Percentiles rank a stretch among this genome's conserved stretches.
Conservation (phyloP, 2,329 filamentous ascomycete species). For the Sclerotinia minor region DNA sequence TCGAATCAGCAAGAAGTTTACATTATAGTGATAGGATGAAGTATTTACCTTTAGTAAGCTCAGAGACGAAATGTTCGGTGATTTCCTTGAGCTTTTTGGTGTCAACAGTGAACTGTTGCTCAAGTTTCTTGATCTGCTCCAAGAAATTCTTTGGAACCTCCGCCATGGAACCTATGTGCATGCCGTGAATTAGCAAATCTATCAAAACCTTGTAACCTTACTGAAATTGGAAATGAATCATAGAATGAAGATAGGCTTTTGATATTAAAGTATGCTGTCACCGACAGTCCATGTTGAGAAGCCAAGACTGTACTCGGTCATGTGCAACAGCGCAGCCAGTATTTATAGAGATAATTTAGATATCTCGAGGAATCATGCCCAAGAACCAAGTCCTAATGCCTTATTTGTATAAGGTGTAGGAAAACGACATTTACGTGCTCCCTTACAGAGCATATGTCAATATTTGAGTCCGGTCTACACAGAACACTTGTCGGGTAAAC, state of each 20-base stretch:
- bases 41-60: conserved; percentile 75
- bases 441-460: not conserved
- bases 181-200: conserved; percentile 29
- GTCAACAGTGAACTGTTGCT: conserved; percentile 79
- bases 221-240: not conserved
- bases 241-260: not conserved
- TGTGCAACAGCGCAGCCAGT: not conserved
- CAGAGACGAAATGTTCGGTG: conserved; percentile 82
- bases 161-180: conserved; percentile 73
- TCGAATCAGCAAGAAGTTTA: conserved; percentile 23
- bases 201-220: not conserved
- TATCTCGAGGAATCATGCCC: not conserved
- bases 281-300: not conserved
- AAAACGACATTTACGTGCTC: not conserved
- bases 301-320: not conserved
- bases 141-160: conserved; percentile 86
- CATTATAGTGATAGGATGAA: not conserved
- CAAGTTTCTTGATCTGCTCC: conserved; percentile 77
- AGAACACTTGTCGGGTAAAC: conserved; percentile 5
- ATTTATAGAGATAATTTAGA: not conserved
- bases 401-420: not conserved
- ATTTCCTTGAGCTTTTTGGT: conserved; percentile 82
- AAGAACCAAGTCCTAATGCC: too few species aligned
- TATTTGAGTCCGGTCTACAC: conserved; percentile 8
- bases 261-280: not conserved